A percentile compares a stretch with the other conserved stretches of the same genome.
Evolutionary conservation across 2,329 filamentous ascomycete species (phyloP).

Genomic region (Didymosphaeria variabile): DNA sequence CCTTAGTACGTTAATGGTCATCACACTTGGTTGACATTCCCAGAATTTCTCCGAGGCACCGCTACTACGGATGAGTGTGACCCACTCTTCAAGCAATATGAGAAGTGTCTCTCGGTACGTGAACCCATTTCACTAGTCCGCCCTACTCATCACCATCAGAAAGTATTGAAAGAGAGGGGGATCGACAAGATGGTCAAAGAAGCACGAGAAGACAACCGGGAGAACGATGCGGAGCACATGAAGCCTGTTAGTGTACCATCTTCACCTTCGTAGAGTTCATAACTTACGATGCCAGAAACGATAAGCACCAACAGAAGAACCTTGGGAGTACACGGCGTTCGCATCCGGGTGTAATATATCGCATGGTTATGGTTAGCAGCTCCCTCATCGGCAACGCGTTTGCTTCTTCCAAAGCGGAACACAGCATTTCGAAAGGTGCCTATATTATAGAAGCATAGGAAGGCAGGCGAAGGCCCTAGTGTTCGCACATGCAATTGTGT

Average conservation of each 20-base stretch:
- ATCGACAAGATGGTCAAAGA: constrained; percentile 95
- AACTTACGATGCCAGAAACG: constrained; percentile 21
- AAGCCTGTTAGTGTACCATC: constrained; percentile 37
- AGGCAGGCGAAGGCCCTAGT: no score
- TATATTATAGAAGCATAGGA: not conserved
- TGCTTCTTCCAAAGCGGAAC: not conserved
- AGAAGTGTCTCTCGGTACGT: constrained; percentile 81
- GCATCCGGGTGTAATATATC: no score
- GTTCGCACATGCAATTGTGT: no score
- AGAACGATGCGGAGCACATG: constrained; percentile 80
- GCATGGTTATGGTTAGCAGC: not conserved
- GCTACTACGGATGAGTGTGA: constrained; percentile 88
- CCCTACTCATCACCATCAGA: constrained; percentile 60
- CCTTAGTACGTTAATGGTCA: not conserved
- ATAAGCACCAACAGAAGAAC: constrained; percentile 11
- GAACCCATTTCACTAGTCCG: not conserved
- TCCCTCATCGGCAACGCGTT: not conserved
- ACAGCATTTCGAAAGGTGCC: no score
- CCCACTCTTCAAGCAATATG: constrained; percentile 86
- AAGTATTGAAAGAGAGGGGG: constrained; percentile 84
- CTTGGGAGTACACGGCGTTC: not conserved
- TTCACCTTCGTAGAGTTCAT: not conserved
- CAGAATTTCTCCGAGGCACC: constrained; percentile 86
- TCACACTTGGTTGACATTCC: constrained; percentile 4
- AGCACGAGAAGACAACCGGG: constrained; percentile 85